Evolutionary conservation across 495 filamentous ascomycete species (phyloP).

Genomic region (Collariella sp.): DNA sequence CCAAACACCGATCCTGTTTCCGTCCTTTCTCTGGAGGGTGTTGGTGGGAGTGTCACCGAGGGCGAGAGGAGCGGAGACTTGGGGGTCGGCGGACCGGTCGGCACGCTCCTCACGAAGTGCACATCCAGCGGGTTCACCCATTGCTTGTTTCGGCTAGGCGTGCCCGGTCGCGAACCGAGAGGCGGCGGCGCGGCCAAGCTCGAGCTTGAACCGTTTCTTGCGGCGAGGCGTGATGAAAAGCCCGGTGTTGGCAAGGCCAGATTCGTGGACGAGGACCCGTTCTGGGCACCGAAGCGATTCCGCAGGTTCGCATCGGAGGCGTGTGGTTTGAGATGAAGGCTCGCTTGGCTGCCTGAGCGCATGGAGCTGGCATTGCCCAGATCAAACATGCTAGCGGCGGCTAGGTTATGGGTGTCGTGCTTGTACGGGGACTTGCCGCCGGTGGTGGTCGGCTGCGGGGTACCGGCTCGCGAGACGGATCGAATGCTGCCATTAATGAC

Average conservation of each 20-base stretch:
- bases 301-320: constrained; percentile 35
- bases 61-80: constrained; percentile 29
- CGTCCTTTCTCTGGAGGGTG: constrained; percentile 15
- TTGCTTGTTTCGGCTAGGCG: constrained; percentile 25
- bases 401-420: constrained; percentile 27
- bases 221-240: constrained; percentile 11
- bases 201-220: constrained; percentile 16
- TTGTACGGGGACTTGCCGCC: constrained; percentile 22
- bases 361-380: constrained; percentile 15
- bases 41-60: constrained; percentile 18
- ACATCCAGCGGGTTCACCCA: constrained; percentile 39
- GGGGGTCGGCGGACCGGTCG: constrained; percentile 16
- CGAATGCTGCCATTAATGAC: constrained; percentile 26
- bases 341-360: constrained; percentile 17
- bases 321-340: constrained; percentile 25
- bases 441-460: constrained; percentile 16
- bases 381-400: constrained; percentile 33
- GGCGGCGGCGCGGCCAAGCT: constrained; percentile 16
- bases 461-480: constrained; percentile 25
- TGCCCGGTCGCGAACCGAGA: constrained; percentile 22
- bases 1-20: constrained; percentile 21
- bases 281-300: constrained; percentile 21
- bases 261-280: constrained; percentile 21
- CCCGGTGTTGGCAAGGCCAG: constrained; percentile 23
- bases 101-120: constrained; percentile 22